These are phyloP conservation scores for Mortierella hygrophila DNA, from an alignment of 192 early-diverging fungal genomes.

Conservation along the genomic window DNA sequence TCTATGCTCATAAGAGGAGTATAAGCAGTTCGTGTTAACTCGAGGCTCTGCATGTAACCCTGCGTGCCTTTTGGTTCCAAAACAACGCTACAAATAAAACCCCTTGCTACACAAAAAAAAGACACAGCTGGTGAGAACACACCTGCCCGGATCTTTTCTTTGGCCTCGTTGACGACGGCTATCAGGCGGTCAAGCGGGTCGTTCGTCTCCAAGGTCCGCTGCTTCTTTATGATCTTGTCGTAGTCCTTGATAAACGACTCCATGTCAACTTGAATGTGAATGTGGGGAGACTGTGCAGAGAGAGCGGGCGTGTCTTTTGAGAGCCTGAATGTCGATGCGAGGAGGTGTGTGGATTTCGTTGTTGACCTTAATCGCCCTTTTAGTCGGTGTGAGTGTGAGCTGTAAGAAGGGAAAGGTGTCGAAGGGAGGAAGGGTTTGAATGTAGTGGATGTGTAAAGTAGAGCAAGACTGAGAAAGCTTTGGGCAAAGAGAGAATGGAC, in stretches of 20 bases:
- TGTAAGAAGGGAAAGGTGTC: neutral
- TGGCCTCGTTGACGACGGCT: conserved; percentile 51
- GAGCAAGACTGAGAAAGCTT: neutral
- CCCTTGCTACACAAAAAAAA: neutral
- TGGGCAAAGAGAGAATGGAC: no score
- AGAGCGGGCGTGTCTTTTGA: neutral
- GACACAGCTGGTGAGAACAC: neutral
- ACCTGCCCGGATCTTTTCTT: conserved; percentile 57
- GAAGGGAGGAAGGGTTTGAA: neutral
- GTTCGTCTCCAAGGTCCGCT: conserved; percentile 63
- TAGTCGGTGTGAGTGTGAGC: neutral
- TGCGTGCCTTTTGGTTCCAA: neutral
- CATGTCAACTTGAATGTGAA: conserved; percentile 55
- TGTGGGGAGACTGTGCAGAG: neutral
- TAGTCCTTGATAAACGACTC: conserved; percentile 74
- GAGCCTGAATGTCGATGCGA: neutral
- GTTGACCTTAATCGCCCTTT: neutral
- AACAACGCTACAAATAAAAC: neutral
- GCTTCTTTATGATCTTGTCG: conserved; percentile 77
- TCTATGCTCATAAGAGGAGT: conserved; percentile 21
- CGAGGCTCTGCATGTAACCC: neutral
- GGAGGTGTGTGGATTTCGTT: neutral
- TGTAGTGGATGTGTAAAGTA: neutral
- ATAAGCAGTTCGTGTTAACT: neutral
- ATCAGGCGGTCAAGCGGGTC: conserved; percentile 62